Base-by-base conservation (phyloP, 345 rosid genomes). In the Adansonia digitata region DNA sequence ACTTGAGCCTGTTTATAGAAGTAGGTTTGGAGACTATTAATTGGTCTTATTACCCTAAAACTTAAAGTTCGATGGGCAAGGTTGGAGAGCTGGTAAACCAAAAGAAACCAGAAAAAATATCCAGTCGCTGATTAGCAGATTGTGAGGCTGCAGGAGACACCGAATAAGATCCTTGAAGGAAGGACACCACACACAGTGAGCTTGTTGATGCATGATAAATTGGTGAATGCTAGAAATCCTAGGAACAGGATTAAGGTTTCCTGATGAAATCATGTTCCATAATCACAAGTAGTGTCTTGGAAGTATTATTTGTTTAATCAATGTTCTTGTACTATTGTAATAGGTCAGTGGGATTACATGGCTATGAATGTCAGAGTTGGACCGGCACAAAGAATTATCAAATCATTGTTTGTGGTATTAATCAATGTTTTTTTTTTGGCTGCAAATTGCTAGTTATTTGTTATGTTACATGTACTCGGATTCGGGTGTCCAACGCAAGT, bases 181-280 rank as follows among this genome's bases (percentile, higher is more conserved):
- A 97, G 98, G 82, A 95, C 99, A 53, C 99, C 98, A 27, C 98
- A 95, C 77, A 93, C 97, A 2, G 98, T 95, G 80, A 95, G 97
- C 86, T 86, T 95, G 86, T 85, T 95, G 86, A 84, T 95, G 92
- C 98, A 95, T 83, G 97, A 95, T 84, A 95, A 95, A 83, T 66
- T 95, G 85, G 99, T 91, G 43, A 97, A 95, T 85, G 77, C 89
- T 77, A 97, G 93, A 80, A 95, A 93, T 86, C 99, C 98, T 12
- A 97, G 99, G 76, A 97, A 93, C 77, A 88, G 99, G 86, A 89
- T 93, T 79, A 97, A 93, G 97, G 99, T 95, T 70, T 29, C 39
- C 35, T 29, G 11, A 2, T 9, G 17, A 56, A 27, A 60, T 63
- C 13, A 48, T 65, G 18, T 62, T 71, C 22, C 72, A 8, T 61